Base-by-base conservation (phyloP, 306 rosid genomes). In the Astragalus membranaceus region DNA sequence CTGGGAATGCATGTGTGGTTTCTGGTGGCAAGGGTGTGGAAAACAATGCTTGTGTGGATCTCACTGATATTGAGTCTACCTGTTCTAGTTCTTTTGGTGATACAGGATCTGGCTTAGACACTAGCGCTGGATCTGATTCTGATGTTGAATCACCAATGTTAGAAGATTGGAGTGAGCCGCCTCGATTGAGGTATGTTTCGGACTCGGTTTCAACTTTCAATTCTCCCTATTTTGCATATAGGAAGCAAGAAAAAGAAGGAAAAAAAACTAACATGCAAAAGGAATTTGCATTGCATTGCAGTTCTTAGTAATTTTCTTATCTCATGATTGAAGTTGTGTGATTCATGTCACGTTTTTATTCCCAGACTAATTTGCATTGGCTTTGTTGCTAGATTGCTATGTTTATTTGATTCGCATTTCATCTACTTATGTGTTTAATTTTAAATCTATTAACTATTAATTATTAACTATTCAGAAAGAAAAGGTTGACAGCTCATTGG, bases 11-110 rank as follows among this genome's bases (percentile, higher is more conserved):
- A 35, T 33, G 55, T 66, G 2, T 68, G 30, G 49, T 43, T 63
- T 65, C 65, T 30, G 64, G 79, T 39, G 57, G 73, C 53, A 73
- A 83, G 63, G 64, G 10, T 11, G 66, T 75, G 75, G 88, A 86
- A 60, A 66, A 55, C 77, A 66, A 55, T 79, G 83, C 77, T 50
- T 49, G 55, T 43, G 76, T 65, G 51, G 91, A 83, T 77, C 72
- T 29, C 20, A 33, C 33, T 32, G 82, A 49, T 30, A 80, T 79
- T 8, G 92, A 82, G 78, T 67, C 36, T 73, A 63, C 77, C 13
- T 52, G 65, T 69, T 89, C 89, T 3, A 95, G 97, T 79, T 95
- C 99, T 48, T 95, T 91, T 61, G 91, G 85, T 33, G 79, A 83
- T 81, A 85, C 95, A 14, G 66, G 71, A 23, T 83, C 89, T 26